These are phyloP conservation scores for Selaginella moellendorffii DNA, from an alignment of 75 land plant genomes.

Conservation along the genomic window DNA sequence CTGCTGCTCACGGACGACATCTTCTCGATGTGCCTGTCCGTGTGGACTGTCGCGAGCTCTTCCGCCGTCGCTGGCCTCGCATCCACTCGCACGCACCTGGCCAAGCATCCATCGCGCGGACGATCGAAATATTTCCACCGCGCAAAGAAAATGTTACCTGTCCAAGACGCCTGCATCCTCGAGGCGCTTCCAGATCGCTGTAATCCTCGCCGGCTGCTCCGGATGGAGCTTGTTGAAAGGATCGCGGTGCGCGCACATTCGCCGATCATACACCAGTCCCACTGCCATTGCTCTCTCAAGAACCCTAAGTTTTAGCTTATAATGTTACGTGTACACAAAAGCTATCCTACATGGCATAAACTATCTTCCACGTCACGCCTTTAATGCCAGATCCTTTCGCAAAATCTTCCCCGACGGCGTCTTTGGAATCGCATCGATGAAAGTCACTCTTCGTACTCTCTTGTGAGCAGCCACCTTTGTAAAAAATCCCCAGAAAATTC, in stretches of 20 bases:
- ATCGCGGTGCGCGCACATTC: constrained; percentile 48
- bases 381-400: too few species aligned
- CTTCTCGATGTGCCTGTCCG: constrained; percentile 36
- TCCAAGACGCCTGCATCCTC: constrained; percentile 35
- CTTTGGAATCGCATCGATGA: too few species aligned
- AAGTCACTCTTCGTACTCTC: too few species aligned
- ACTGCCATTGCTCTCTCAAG: constrained; percentile 28
- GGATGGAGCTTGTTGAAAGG: constrained; percentile 37
- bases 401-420: too few species aligned
- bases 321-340: too few species aligned
- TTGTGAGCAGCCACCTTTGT: too few species aligned
- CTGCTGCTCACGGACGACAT: constrained; percentile 39
- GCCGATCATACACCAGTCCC: constrained; percentile 61
- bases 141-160: too few species aligned
- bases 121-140: too few species aligned
- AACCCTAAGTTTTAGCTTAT: too few species aligned
- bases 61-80: constrained; percentile 50
- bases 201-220: constrained; percentile 50
- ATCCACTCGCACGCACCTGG: constrained; percentile 52
- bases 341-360: too few species aligned
- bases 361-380: too few species aligned
- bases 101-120: neutral
- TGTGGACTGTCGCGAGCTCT: constrained; percentile 37
- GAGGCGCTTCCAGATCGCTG: constrained; percentile 42
- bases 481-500: too few species aligned